Base-by-base conservation (phyloP, 805 yeast genomes). In the Barnettozyma siamensis region DNA sequence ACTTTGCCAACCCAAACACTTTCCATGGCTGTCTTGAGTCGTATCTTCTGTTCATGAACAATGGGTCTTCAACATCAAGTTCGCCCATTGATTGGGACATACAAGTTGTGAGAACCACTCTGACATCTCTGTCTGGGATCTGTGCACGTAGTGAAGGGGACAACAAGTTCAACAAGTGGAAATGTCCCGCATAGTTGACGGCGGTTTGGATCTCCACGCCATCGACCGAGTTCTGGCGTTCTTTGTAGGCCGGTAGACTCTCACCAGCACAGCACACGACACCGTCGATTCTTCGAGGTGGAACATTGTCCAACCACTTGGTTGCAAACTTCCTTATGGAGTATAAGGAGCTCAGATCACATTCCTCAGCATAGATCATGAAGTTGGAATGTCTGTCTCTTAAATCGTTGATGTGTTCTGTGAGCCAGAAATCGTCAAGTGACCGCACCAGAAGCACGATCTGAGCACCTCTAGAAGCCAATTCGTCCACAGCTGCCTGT, bases 81-180 rank as follows among this genome's bases (percentile, higher is more conserved):
- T 71, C 72, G 2, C 86, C 97, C 62, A 85, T 56, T 2, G 87
- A 76, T 48, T 87, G 93, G 10, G 88, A 67, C 46, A 84, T 64
- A 62, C 99, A 93, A 1, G 88, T 73, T 0, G 89, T 75, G n/a
- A 88, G 50, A 3, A 93, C 59, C 5, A 93, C 76, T 34, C 97
- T 69, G 3, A 93, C 96, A 55, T 89, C 98, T 49, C 99, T 73
- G 62, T 89, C 98, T 0, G 96, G 87, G 3, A 97, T 94, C 64
- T 93, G 99, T 2, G 80, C 81, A 48, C 84, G 78, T 40, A 93
- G 67, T 9, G 93, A 75, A 0, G 98, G 98, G n/a, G 80, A 75
- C 40, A 93, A 59, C 23, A 93, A 65, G 3, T 86, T 83, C 42
- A 93, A 67, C 20, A 93, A 67, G 61, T 89, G 97, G 62, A 66